Base-by-base conservation (phyloP, 257 asterid genomes). In the Nemophila menziesii region DNA sequence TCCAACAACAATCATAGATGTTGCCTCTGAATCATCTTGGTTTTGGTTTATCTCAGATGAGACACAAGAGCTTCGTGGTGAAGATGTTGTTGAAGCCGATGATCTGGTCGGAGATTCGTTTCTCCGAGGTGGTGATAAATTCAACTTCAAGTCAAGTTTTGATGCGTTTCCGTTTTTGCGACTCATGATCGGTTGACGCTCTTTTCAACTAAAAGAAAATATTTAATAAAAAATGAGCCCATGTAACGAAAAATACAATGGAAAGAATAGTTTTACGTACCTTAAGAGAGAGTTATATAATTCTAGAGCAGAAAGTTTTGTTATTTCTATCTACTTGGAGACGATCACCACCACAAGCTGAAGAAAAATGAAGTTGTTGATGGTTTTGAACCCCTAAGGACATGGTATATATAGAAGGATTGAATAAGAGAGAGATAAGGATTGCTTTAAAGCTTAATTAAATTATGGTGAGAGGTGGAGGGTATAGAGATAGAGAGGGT, bases 41-140 rank as follows among this genome's bases (percentile, higher is more conserved):
- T n/a, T n/a, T 42, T 64, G 82, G 36, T 65, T 68, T 37, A 62
- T 29, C 70, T 83, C 96, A 5, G 78, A 74, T 0, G 96, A 86
- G 9, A 73, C 60, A 17, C 80, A 73, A 1, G 80, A 73, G 53
- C 71, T 73, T 1, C 60, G 62, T 1, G 80, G 77, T 2, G 80
- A 58, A 16, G 68, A 48, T 34, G 74, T 66, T 1, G 74, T 63
- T 44, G 20, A 44, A 44, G 75, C 34, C 13, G 54, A 15, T 11
- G 73, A 64, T 27, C 66, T 63, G 48, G 53, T 56, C 1, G 71
- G 77, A 1, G 77, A 65, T 22, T 14, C 19, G 13, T 58, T 68
- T 12, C 29, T 38, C 20, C 37, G 56, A 0, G 17, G 66, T 10
- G 74, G 69, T 12, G 79, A 63, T 50, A 71, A 54, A 51, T 71